These are phyloP conservation scores for Glarea lozoyensis DNA, from an alignment of 495 filamentous ascomycete species.

Conservation along the genomic window DNA sequence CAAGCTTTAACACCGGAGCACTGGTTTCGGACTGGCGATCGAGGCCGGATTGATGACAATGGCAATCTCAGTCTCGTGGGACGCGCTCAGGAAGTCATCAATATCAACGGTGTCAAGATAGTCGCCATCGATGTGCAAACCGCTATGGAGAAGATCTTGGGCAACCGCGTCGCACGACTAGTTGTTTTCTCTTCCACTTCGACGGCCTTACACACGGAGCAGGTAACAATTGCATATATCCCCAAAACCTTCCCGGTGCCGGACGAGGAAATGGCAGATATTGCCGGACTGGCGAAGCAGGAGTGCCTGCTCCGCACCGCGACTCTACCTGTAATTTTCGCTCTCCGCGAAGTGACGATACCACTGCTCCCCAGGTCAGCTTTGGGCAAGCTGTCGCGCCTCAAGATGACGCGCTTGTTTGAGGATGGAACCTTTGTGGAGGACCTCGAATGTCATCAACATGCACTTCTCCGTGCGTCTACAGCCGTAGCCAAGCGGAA, in stretches of 20 bases:
- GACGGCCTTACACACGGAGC: not conserved
- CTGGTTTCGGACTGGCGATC: conserved; percentile 75
- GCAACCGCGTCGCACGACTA: not conserved
- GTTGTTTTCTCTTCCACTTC: not conserved
- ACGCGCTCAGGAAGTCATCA: conserved; percentile 77
- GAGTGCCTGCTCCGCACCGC: not conserved
- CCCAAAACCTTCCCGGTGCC: not conserved
- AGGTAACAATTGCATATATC: not conserved
- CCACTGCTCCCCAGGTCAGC: conserved; percentile 26
- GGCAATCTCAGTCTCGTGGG: conserved; percentile 63
- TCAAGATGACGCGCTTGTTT: conserved; percentile 26
- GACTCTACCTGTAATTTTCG: not conserved
- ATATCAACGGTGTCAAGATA: conserved; percentile 4
- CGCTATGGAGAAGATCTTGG: not conserved
- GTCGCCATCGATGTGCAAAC: not conserved
- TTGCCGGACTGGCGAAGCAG: not conserved
- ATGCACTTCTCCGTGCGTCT: too few species aligned
- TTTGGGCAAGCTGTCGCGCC: conserved; percentile 39
- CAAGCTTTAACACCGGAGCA: conserved; percentile 61
- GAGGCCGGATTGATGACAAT: conserved; percentile 40
- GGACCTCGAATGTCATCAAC: not conserved
- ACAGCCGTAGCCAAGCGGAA: not conserved
- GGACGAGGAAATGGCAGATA: not conserved
- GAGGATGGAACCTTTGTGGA: conserved; percentile 18
- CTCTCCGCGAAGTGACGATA: not conserved